A percentile compares a stretch with the other conserved stretches of the same genome.
These are phyloP conservation scores for Monilinia fructigena DNA, from an alignment of 2,329 filamentous ascomycete genomes.

Conservation along the genomic window DNA sequence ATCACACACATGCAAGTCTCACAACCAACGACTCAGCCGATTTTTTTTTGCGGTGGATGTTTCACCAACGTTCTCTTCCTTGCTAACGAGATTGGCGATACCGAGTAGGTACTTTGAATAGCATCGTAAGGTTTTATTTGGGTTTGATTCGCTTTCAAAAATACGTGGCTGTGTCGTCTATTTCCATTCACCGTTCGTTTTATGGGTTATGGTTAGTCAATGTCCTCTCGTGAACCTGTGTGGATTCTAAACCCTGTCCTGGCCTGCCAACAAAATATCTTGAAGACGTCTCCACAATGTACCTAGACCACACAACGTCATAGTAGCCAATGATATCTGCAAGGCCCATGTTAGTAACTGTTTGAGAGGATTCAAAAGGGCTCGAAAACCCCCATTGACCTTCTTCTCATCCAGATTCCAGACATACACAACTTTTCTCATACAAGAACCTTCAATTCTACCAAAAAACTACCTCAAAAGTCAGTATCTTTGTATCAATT, in stretches of 20 bases:
- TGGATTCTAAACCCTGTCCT: not conserved
- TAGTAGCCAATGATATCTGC: constrained; percentile 1
- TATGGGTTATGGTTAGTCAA: not conserved
- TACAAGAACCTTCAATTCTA: not conserved
- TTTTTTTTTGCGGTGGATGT: too few relatives aligned
- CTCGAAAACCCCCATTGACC: not conserved
- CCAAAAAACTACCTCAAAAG: not conserved
- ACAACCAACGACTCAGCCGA: too few relatives aligned
- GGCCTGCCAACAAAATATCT: constrained; percentile 14
- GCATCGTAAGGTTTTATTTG: not conserved
- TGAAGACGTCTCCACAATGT: constrained; percentile 11
- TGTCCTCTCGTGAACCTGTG: not conserved
- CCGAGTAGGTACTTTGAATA: not conserved
- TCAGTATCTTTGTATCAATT: not conserved
- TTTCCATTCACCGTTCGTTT: constrained; percentile 14
- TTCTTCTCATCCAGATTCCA: not conserved
- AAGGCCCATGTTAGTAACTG: not conserved
- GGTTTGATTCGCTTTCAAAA: constrained; percentile 2
- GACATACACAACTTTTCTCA: constrained; percentile 1
- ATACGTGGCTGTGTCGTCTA: constrained; percentile 11
- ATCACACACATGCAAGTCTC: too few relatives aligned
- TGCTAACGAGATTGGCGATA: too few relatives aligned
- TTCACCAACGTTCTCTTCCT: too few relatives aligned
- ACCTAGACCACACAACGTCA: constrained; percentile 11
- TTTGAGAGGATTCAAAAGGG: constrained; percentile 14